These are phyloP conservation scores for Grosmannia penicillata DNA, from an alignment of 2,329 filamentous ascomycete species.

Conservation along the genomic window DNA sequence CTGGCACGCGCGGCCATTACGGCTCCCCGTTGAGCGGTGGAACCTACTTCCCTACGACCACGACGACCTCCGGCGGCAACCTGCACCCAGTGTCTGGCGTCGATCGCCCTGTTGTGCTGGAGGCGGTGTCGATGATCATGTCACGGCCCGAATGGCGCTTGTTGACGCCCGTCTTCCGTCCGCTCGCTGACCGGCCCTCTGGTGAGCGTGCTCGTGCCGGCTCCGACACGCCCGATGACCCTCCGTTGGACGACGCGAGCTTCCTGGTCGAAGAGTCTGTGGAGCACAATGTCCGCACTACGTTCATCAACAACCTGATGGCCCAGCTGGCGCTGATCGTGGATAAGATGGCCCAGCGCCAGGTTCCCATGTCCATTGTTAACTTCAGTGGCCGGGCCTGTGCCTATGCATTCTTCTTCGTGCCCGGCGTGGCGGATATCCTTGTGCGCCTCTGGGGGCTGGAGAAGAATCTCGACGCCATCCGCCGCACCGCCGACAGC, in stretches of 20 bases:
- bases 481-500: constrained; percentile 58
- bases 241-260: constrained; percentile 44
- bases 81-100: constrained; percentile 63
- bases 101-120: constrained; percentile 69
- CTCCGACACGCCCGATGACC: constrained; percentile 39
- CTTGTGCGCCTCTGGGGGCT: constrained; percentile 70
- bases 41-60: constrained; percentile 10
- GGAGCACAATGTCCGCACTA: constrained; percentile 76
- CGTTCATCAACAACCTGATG: constrained; percentile 69
- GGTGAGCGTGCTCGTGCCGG: constrained; percentile 28
- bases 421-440: constrained; percentile 71
- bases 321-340: constrained; percentile 79
- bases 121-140: constrained; percentile 71
- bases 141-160: constrained; percentile 76
- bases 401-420: constrained; percentile 89
- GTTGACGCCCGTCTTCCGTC: constrained; percentile 51
- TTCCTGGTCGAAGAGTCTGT: constrained; percentile 47
- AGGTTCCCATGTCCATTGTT: constrained; percentile 51
- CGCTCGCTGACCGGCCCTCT: constrained; percentile 40
- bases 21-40: constrained; percentile 1
- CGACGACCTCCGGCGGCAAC: constrained; percentile 25
- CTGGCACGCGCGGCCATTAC: constrained; percentile 7
- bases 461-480: constrained; percentile 38
- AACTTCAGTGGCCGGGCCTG: constrained; percentile 83
- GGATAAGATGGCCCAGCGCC: constrained; percentile 71